Percentiles rank a stretch among this genome's conserved stretches.
Evolutionary conservation across 2,329 filamentous ascomycete genomes (phyloP).

Genomic region (Dothiorella sarmentorum): DNA sequence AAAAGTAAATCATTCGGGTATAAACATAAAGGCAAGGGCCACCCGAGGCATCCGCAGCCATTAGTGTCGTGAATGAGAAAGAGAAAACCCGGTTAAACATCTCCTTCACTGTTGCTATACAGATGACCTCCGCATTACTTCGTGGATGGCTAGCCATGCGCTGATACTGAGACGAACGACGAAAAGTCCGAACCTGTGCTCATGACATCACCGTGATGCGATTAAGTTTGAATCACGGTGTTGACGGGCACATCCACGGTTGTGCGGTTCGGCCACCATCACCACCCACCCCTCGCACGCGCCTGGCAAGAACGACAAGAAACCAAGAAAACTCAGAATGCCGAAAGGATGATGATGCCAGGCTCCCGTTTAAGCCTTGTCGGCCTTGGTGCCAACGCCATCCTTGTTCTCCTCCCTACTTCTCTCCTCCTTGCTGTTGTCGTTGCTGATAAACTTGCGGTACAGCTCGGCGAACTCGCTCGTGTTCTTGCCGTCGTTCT

Average conservation of each 20-base stretch:
- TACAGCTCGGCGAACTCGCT: slow-evolving; percentile 34
- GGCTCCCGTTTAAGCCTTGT: slow-evolving; percentile 25
- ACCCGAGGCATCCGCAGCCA: neutral
- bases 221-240: neutral
- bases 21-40: slow-evolving; percentile 4
- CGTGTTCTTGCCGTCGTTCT: slow-evolving; percentile 39
- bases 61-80: neutral
- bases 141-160: slow-evolving; percentile 7
- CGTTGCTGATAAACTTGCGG: slow-evolving; percentile 28
- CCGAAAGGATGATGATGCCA: neutral
- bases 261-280: neutral
- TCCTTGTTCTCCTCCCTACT: slow-evolving; percentile 36
- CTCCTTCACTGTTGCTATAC: slow-evolving; percentile 5
- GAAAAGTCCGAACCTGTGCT: neutral
- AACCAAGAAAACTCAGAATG: neutral
- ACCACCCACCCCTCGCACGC: neutral
- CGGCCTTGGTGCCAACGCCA: slow-evolving; percentile 35
- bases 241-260: neutral
- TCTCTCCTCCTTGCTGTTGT: slow-evolving; percentile 32
- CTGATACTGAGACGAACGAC: neutral
- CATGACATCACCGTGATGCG: neutral
- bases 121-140: slow-evolving; percentile 6
- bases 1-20: slow-evolving; percentile 12
- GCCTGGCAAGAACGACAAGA: neutral
- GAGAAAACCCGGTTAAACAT: neutral